Evolutionary conservation across 1,284 basidiomycete genomes (phyloP).

Genomic region (Ganoderma lucidum): DNA sequence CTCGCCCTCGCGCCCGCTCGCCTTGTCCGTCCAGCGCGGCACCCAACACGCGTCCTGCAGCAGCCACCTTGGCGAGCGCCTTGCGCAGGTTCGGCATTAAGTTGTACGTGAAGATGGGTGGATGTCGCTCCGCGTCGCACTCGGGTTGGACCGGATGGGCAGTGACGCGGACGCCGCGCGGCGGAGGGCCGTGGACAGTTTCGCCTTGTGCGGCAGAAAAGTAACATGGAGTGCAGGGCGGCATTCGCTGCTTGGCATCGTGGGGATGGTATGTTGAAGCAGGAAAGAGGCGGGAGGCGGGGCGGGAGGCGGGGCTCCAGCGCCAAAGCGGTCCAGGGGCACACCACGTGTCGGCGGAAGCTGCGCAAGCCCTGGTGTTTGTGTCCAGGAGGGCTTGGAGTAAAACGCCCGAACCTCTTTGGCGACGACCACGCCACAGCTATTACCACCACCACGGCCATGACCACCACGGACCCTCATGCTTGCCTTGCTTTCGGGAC

Average conservation of each 20-base stretch:
- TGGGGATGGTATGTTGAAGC: slow-evolving; percentile 20
- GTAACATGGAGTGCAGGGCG: background rate
- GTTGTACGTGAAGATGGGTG: slow-evolving; percentile 78
- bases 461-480: too few relatives aligned
- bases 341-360: too few relatives aligned
- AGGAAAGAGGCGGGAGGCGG: too few relatives aligned
- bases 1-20: slow-evolving; percentile 77
- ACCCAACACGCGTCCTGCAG: slow-evolving; percentile 83
- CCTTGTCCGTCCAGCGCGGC: slow-evolving; percentile 63
- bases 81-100: slow-evolving; percentile 62
- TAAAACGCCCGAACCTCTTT: too few relatives aligned
- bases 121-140: slow-evolving; percentile 78
- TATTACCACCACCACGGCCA: too few relatives aligned
- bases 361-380: too few relatives aligned
- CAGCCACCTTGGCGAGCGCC: slow-evolving; percentile 59
- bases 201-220: slow-evolving; percentile 57
- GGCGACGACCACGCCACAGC: too few relatives aligned
- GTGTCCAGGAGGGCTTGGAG: too few relatives aligned
- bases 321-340: too few relatives aligned
- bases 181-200: slow-evolving; percentile 77
- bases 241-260: slow-evolving; percentile 7
- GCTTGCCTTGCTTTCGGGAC: too few relatives aligned
- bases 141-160: slow-evolving; percentile 81
- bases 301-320: too few relatives aligned
- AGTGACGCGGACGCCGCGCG: slow-evolving; percentile 76